Base-by-base conservation (phyloP, 345 rosid species). In the Arabidopsis arenosa region DNA sequence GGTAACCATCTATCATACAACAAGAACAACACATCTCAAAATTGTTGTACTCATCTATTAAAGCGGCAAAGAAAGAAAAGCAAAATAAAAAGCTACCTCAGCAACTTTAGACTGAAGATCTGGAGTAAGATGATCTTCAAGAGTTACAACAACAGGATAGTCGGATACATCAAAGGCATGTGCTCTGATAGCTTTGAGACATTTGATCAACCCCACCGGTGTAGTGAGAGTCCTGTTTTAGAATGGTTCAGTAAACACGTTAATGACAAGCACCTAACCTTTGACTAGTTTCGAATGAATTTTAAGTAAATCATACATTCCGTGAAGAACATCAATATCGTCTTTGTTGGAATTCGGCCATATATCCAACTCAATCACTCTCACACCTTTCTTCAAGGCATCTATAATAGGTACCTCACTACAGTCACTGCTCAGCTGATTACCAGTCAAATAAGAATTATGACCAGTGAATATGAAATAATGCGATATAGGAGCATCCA, bases 341-440 rank as follows among this genome's bases (percentile, higher is more conserved):
- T 90, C 87, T 28, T 86, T 86, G 49, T 70, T 72, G 26, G 96
- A 82, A 78, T 90, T 93, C 0, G 98, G 98, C 98, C 96, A 93
- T 62, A 92, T 79, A 80, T 93, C 98, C 84, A 93, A 78, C 77
- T 93, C 96, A 40, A 93, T 85, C 43, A 89, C 98, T 76, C 98
- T 80, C n/a, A 90, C 98, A 54, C 98, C 98, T 85, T 71, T 84
- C 66, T 75, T 54, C 76, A 93, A 70, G 0, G 96, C 91, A 13
- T 79, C 76, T 55, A 86, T 84, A 74, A 90, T 92, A 2, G 98
- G 98, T 14, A 83, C 89, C 56, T 87, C 96, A 32, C 96, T 93
- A 83, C 96, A 90, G 70, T 90, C 96, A 72, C 96, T 93, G 71
- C 86, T 93, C 63, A 93, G 90, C 77, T 93, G 96, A 78, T 93